Percentiles rank a stretch among this genome's conserved stretches.
phyloP scores from a whole-genome alignment of 106 monocot species.

The Allium fistulosum region DNA sequence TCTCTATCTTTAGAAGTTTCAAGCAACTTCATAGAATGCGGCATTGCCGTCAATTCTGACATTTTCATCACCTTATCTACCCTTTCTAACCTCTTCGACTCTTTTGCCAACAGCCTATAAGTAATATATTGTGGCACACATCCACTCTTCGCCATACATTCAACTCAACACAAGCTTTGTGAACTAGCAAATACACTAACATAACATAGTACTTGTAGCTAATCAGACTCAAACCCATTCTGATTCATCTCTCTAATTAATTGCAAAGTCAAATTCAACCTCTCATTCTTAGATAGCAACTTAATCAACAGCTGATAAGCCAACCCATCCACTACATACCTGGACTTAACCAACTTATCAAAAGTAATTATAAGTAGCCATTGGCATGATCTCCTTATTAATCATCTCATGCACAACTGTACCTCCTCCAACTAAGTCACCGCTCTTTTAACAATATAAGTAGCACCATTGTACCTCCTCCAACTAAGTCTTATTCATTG shows the following conservation, averaged over 20 bases:
- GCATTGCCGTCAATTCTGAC: conserved; percentile 43
- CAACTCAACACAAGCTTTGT: conserved; percentile 51
- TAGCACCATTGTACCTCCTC: no score
- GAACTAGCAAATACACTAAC: conserved; percentile 38
- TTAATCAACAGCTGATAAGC: conserved; percentile 56
- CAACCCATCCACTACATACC: conserved; percentile 46
- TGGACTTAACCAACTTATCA: conserved; percentile 49
- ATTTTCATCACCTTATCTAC: conserved; percentile 7
- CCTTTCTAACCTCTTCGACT: conserved; percentile 19
- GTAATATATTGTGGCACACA: conserved; percentile 73
- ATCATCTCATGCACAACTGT: conserved; percentile 59
- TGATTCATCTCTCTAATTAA: conserved; percentile 71
- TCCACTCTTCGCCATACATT: conserved; percentile 58
- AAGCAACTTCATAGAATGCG: conserved; percentile 60
- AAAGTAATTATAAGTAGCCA: conserved; percentile 76
- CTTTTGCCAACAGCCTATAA: conserved; percentile 40
- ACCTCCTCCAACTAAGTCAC: conserved; percentile 34
- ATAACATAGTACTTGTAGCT: conserved; percentile 58
- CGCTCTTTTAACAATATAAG: no score
- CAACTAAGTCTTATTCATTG: no score
- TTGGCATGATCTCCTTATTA: conserved; percentile 47
- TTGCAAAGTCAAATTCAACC: conserved; percentile 35
- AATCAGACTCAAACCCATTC: conserved; percentile 59
- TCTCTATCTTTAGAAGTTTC: conserved; percentile 34
- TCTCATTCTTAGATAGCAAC: conserved; percentile 51